Evolutionary conservation across 148 eudicot genomes (phyloP).

Genomic region (Tetragonia tetragonoides): DNA sequence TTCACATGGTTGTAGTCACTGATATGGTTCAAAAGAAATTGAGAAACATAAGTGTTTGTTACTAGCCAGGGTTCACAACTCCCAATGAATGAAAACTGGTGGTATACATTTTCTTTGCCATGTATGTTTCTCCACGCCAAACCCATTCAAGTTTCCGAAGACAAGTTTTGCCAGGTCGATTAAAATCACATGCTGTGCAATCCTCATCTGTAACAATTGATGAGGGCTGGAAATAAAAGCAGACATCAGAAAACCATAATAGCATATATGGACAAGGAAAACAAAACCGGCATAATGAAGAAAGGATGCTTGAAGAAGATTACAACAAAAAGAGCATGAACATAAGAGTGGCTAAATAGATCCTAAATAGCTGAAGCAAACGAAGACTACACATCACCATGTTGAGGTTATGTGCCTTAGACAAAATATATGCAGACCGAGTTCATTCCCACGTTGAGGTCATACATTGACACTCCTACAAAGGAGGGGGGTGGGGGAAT

Average conservation of each 20-base stretch:
- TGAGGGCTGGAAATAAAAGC: constrained; percentile 66
- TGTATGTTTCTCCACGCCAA: constrained; percentile 98
- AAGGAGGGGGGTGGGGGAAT: too few species aligned
- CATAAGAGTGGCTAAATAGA: background rate
- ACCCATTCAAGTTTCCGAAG: constrained; percentile 99
- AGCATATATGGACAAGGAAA: background rate
- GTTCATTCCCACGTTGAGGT: too few species aligned
- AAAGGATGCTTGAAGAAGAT: background rate
- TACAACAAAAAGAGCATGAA: background rate
- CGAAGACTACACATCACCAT: background rate
- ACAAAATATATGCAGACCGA: too few species aligned
- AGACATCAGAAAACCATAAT: constrained; percentile 16
- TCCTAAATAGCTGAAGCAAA: background rate
- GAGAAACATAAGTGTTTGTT: constrained; percentile 2
- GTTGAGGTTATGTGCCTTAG: background rate
- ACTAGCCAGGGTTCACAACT: constrained; percentile 12
- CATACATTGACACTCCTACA: too few species aligned
- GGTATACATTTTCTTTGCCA: constrained; percentile 83
- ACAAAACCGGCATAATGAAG: background rate
- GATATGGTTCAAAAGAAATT: constrained; percentile 29
- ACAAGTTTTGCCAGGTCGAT: constrained; percentile 96
- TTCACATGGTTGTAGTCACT: constrained; percentile 90
- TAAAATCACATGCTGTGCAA: constrained; percentile 98
- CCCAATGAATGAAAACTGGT: constrained; percentile 19
- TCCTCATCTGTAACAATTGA: constrained; percentile 95